Conservation (phyloP, 768 basidiomycete species). For the Cyathus striatus region DNA sequence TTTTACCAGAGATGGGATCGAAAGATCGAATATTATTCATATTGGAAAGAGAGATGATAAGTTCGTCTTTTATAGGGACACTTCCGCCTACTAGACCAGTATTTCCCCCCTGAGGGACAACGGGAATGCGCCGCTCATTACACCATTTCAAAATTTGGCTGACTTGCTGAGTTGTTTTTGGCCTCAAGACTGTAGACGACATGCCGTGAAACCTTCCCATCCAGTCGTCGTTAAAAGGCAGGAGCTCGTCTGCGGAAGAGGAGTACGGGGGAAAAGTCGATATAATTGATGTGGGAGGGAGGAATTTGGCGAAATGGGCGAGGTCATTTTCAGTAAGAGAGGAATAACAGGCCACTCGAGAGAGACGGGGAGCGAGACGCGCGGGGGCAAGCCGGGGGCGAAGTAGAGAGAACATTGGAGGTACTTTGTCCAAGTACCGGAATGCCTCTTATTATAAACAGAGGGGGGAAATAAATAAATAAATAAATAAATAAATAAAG, state of each 20-base stretch:
- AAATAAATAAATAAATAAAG: too few relatives aligned
- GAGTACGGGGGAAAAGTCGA: slow-evolving; percentile 56
- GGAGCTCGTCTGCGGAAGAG: slow-evolving; percentile 58
- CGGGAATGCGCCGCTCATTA: slow-evolving; percentile 71
- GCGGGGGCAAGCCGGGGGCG: too few relatives aligned
- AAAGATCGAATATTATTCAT: slow-evolving; percentile 81
- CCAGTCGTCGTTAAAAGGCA: slow-evolving; percentile 87
- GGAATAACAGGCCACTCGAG: too few relatives aligned
- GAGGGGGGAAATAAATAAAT: too few relatives aligned
- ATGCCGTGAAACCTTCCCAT: slow-evolving; percentile 92
- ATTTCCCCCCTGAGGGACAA: slow-evolving; percentile 98
- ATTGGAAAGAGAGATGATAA: slow-evolving; percentile 79
- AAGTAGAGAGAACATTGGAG: too few relatives aligned
- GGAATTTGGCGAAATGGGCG: slow-evolving; percentile 60
- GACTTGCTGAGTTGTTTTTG: slow-evolving; percentile 84
- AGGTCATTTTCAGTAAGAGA: slow-evolving; percentile 56
- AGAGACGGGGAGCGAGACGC: too few relatives aligned
- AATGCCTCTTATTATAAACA: too few relatives aligned
- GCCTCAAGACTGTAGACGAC: slow-evolving; percentile 82
- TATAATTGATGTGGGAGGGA: slow-evolving; percentile 58
- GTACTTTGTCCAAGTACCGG: too few relatives aligned
- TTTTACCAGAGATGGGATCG: slow-evolving; percentile 74
- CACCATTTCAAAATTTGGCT: slow-evolving; percentile 87
- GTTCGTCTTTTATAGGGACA: slow-evolving; percentile 82
- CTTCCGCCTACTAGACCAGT: slow-evolving; percentile 97